Evolutionary conservation across 2,329 filamentous ascomycete species (phyloP), one percentile per base, ranked within the genome.

Genomic region (Fusarium stilboides): DNA sequence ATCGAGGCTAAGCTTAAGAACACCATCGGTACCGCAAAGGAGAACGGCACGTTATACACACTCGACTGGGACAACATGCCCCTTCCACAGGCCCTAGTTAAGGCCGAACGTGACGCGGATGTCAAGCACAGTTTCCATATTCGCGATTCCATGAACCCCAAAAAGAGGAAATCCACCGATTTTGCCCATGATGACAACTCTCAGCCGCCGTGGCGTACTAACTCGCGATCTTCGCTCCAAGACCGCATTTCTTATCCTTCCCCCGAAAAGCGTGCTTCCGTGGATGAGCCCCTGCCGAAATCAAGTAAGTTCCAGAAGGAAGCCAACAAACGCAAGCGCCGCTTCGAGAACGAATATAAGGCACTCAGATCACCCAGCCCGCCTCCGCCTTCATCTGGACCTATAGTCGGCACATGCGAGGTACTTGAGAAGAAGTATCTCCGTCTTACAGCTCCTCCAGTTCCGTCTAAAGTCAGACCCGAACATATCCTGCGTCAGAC

Each of bases 271-370:
- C 81, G 80, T 73, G 71, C 77, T 63, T 76, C 75, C 58, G 78
- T 81, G 77, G 84, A 85, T 72, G 84, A 86, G 68, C 79, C 82
- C 55, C 74, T 81, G 61, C 80, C 82, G 69, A 86, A 85, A 72
- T 77, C 87, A 85, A 97, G 93, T 96, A 97, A 97, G 93, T 96
- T 91, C 80, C 89, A 92, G 82, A 92, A 91, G 83, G 94, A 98
- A 81, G 87, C 93, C 83, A 95, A 97, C 82, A 94, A 94, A 83
- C 92, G 96, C 72, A 92, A 91, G 80, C 93, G 93, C 76, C 93
- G 96, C 73, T 97, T 97, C 81, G 91, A 95, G 72, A 87, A 83
- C 68, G 87, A 87, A 65, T 90, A 89, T 76, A 87, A 86, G 73
- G 84, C 84, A 15, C 85, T 86, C 70, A 82, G 83, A 66, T 87